Base-by-base conservation (phyloP, 495 filamentous ascomycete genomes). In the Talaromyces nanjingensis region DNA sequence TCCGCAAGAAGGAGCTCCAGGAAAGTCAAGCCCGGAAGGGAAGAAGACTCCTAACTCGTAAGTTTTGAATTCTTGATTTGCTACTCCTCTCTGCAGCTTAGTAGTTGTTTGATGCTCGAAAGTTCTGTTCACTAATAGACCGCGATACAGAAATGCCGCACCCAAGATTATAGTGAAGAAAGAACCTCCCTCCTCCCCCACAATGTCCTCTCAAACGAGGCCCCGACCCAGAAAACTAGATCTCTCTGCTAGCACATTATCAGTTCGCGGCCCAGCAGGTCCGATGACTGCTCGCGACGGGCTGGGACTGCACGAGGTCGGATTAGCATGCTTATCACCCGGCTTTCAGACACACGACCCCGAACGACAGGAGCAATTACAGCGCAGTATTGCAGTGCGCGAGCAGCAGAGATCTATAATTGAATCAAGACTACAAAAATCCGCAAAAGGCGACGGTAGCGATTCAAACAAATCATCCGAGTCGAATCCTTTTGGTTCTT, bases 391-490 rank as follows among this genome's bases (percentile, higher is more conserved):
- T 68, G 93, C 90, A 31, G 92, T 98, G 24, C 84, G 91, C 63
- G 96, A 98, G 65, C 92, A 96, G 68, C 94, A 98, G 73, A 83
- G 92, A 64, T 91, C 89, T 62, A 96, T 98, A 64, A 98, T 98
- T 65, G 93, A 98, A 76, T 87, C 90, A 53, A 86, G 94, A 70
- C 81, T 94, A 70, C 93, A 97, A 67, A 91, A 90, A 69, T 90
- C 91, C 12, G 88, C 88, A 37, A 93, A 92, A 70, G 87, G 89
- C 65, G 76, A 80, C 56, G 88, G 88, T 24, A 83, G 87, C 29
- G 86, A 88, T 59, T 87, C 77, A 70, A 79, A 69, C 71, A 81
- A 73, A 78, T 83, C 71, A 60, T 82, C 74, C 20, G 81, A 83
- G 55, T 76, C 59, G 60, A 80, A 70, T 65, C 72, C 77, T 24